Base-by-base conservation (phyloP, 2,329 filamentous ascomycete species). In the Aureobasidium namibiae region DNA sequence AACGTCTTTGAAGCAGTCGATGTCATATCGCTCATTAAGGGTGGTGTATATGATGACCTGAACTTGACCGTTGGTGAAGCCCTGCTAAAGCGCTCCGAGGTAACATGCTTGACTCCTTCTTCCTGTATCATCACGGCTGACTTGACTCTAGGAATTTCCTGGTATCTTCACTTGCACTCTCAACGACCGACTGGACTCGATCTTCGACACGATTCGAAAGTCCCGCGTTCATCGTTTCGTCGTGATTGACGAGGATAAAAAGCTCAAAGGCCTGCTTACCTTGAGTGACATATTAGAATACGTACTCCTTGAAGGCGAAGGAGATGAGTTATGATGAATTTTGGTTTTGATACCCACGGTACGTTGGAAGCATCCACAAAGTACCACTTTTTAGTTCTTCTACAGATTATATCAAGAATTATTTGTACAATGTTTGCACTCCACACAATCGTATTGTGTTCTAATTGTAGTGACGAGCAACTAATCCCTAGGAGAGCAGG, bases 1-100 rank as follows among this genome's bases (percentile, higher is more conserved):
- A 99, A 99, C 69, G 91, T 97, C 11, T 99, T 99, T 68, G 95
- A 99, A 75, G 90, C 94, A 1, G 92, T 99, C 53, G 94, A 99
- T 73, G 92, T 99, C 62, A 96, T 99, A 66, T 88, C 92, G 0
- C 86, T 96, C 67, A 95, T 99, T 75, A 95, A 95, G 74, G 91
- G 90, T 23, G 91, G 92, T 21, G 85, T 85, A 36, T 97, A 97
- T 69, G 94, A 97, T 64, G 92, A 96, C 65, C 79, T 99, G 60
- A 86, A 88, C 61, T 83, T 91, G 21, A 89, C 83, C 7, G 89
- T 97, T 4, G 94, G 92, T 44, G 92, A 96, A 63, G 92, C 92
- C 2, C 77, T 97, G 59, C 86, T 90, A 67, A 95, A 89, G 72
- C 84, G 92, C 63, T 84, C 90, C 13, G 89, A 95, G 56, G 83